Percentiles rank a stretch among this genome's conserved stretches.
These are phyloP conservation scores for Pleurotus salmoneostramineus DNA, from an alignment of 768 basidiomycete species.

Conservation along the genomic window DNA sequence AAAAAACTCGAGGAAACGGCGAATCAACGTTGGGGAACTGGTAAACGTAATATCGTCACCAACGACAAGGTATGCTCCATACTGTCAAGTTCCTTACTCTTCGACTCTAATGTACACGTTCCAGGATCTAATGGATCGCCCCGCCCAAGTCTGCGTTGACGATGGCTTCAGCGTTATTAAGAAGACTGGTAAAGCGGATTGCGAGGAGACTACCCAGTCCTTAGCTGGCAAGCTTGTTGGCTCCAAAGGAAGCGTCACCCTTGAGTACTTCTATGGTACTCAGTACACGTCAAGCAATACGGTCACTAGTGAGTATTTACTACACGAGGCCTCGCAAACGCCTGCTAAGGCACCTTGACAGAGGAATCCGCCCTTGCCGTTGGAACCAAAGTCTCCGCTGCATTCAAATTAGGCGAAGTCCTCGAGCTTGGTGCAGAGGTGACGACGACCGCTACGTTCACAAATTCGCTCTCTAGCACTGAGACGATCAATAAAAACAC, in stretches of 20 bases:
- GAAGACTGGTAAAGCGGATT: neutral
- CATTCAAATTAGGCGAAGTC: neutral
- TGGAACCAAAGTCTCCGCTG: neutral
- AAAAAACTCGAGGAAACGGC: neutral
- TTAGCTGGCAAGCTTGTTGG: neutral
- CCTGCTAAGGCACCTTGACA: neutral
- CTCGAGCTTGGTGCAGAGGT: neutral
- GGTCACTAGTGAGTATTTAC: neutral
- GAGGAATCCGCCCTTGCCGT: neutral
- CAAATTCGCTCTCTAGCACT: neutral
- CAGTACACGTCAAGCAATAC: neutral
- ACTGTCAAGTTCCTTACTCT: neutral
- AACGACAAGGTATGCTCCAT: conserved; percentile 3
- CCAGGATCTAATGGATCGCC: neutral
- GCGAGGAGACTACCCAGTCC: neutral
- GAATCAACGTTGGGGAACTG: conserved; percentile 2
- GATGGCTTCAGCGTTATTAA: neutral
- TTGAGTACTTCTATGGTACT: neutral
- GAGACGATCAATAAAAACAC: neutral
- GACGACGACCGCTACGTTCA: neutral
- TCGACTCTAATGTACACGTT: neutral
- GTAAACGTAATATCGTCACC: conserved; percentile 3
- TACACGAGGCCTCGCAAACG: no score
- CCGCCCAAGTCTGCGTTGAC: conserved; percentile 2
- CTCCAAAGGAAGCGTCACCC: neutral